A percentile compares a stretch with the other conserved stretches of the same genome.
Evolutionary conservation across 805 yeast genomes (phyloP).

Genomic region (Lipomyces orientalis): DNA sequence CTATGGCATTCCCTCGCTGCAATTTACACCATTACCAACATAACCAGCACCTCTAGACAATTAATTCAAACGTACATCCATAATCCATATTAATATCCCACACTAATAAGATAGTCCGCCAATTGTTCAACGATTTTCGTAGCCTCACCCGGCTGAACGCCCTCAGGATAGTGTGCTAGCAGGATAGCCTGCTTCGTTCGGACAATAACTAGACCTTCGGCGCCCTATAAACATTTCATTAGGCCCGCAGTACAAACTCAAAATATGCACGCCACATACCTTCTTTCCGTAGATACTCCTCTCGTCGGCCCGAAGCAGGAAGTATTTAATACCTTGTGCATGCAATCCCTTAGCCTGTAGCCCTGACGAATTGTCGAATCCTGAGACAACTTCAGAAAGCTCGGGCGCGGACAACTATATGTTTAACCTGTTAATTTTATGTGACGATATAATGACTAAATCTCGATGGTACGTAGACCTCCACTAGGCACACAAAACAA

Average conservation of each 20-base stretch:
- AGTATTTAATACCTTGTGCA: conserved; percentile 83
- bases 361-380: conserved; percentile 77
- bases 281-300: conserved; percentile 93
- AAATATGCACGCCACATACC: conserved; percentile 27
- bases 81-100: conserved; percentile 66
- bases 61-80: not conserved
- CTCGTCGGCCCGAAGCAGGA: conserved; percentile 85
- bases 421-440: conserved; percentile 5
- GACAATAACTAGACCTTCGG: conserved; percentile 86
- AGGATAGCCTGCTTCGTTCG: conserved; percentile 92
- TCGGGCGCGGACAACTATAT: conserved; percentile 65
- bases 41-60: not conserved
- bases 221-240: conserved; percentile 54
- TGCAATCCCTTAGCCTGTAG: conserved; percentile 89
- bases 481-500: not conserved
- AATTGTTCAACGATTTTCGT: conserved; percentile 92
- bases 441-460: not conserved
- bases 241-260: not conserved
- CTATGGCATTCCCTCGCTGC: not conserved
- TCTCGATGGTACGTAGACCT: not conserved
- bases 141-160: conserved; percentile 93
- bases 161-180: conserved; percentile 92
- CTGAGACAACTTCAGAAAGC: conserved; percentile 72
- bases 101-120: conserved; percentile 92
- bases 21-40: not conserved